Evolutionary conservation across 176 grass and related monocot genomes (phyloP).

Genomic region (Musa itinerans): DNA sequence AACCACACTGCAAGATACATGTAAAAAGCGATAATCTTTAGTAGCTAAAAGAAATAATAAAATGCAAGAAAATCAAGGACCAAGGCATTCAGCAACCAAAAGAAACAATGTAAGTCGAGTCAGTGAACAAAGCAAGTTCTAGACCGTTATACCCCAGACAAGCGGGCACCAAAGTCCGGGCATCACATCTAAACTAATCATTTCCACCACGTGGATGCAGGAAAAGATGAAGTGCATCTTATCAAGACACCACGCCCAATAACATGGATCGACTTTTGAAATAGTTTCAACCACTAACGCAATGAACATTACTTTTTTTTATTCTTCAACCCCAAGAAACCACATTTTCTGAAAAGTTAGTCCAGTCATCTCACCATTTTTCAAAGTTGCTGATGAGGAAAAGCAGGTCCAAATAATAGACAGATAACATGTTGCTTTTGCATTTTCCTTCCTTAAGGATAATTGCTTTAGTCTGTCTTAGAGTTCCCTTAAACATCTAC

Average conservation of each 20-base stretch:
- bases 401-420: too few species aligned
- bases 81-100: background rate
- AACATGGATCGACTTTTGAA: too few species aligned
- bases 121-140: background rate
- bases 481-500: too few species aligned
- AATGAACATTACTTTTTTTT: too few species aligned
- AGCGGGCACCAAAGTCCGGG: background rate
- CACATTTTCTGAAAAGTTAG: too few species aligned
- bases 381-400: too few species aligned
- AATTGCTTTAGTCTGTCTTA: too few species aligned
- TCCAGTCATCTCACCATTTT: too few species aligned
- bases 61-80: background rate
- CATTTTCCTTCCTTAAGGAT: too few species aligned
- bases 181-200: background rate
- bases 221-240: background rate
- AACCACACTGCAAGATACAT: conserved; percentile 38
- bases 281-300: too few species aligned
- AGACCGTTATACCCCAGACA: background rate
- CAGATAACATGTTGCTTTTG: too few species aligned
- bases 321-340: too few species aligned
- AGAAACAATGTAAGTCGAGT: background rate
- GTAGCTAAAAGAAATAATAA: background rate
- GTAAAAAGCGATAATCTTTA: background rate
- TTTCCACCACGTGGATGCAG: background rate
- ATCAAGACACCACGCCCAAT: background rate